These are phyloP conservation scores for Punica granatum DNA, from an alignment of 345 rosid species.

Conservation along the genomic window DNA sequence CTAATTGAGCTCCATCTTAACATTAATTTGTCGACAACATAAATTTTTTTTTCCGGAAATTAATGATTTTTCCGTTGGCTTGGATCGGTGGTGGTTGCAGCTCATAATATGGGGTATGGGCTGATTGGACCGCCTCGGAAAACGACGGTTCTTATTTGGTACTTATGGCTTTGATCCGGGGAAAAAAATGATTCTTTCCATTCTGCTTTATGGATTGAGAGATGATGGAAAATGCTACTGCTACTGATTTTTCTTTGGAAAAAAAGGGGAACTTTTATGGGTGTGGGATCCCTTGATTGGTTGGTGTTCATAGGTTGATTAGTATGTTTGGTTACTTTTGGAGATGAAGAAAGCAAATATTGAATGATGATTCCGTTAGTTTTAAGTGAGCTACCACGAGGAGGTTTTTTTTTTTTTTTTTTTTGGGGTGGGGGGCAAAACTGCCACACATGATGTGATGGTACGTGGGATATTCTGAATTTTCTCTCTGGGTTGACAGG, in stretches of 20 bases:
- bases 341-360: not conserved
- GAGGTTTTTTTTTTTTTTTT: not conserved
- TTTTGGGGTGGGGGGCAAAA: not conserved
- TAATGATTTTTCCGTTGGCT: not conserved
- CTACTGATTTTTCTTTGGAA: not conserved
- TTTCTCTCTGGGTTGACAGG: constrained; percentile 13
- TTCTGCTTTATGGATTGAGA: not conserved
- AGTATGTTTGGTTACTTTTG: not conserved
- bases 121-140: not conserved
- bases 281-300: not conserved
- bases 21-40: not conserved
- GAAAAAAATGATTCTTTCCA: not conserved
- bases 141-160: not conserved
- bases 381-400: not conserved
- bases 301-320: not conserved
- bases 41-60: not conserved
- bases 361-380: not conserved
- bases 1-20: not conserved
- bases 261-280: not conserved
- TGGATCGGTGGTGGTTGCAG: not conserved
- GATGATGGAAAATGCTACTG: not conserved
- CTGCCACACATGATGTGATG: constrained; percentile 1
- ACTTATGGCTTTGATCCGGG: too few species aligned
- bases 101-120: not conserved
- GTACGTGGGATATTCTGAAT: constrained; percentile 11